phyloP scores from a whole-genome alignment of 805 yeast genomes.

The Pichia exigua region DNA sequence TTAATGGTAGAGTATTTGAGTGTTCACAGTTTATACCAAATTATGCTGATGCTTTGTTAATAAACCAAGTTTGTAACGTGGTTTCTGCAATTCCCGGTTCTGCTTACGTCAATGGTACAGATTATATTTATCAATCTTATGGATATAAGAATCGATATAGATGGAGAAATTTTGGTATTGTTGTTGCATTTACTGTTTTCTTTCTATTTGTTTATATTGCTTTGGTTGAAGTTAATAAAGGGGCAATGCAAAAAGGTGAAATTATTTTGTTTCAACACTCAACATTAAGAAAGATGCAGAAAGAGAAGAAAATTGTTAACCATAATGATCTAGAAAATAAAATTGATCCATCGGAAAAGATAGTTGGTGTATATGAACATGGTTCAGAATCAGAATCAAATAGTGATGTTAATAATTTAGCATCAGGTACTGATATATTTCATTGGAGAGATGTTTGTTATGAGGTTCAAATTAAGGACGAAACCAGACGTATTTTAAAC shows the following conservation, averaged over 20 bases:
- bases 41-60: constrained; percentile 21
- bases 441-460: constrained; percentile 75
- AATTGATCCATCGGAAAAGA: constrained; percentile 17
- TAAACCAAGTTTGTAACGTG: constrained; percentile 28
- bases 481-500: constrained; percentile 50
- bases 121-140: constrained; percentile 44
- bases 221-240: constrained; percentile 49
- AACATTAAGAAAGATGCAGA: constrained; percentile 39
- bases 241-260: constrained; percentile 68
- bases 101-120: constrained; percentile 48
- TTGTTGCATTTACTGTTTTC: constrained; percentile 45
- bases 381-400: constrained; percentile 15
- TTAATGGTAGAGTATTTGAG: constrained; percentile 35
- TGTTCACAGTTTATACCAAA: constrained; percentile 46
- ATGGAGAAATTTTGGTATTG: constrained; percentile 80
- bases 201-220: constrained; percentile 47
- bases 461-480: constrained; percentile 55
- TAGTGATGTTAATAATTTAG: constrained; percentile 24
- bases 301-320: constrained; percentile 27
- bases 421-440: constrained; percentile 44
- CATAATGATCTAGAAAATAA: constrained; percentile 23
- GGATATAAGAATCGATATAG: constrained; percentile 47
- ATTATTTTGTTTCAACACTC: constrained; percentile 50
- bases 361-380: constrained; percentile 17
- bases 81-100: constrained; percentile 55